Conservation (phyloP, 176 grass and related monocot species). For the Coix lacrymajobi region DNA sequence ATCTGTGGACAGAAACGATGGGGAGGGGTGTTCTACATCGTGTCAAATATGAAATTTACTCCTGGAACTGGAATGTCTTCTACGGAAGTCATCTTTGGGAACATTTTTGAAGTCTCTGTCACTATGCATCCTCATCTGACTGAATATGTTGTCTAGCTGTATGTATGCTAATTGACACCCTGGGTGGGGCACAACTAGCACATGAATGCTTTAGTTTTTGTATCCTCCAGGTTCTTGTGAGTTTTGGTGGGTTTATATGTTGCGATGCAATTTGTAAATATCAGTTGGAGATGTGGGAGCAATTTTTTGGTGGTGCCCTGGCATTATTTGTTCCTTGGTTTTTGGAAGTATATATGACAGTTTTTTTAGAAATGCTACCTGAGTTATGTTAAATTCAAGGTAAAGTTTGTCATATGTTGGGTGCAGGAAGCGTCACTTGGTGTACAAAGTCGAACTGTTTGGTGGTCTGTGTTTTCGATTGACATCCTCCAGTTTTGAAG, state of each 20-base stretch:
- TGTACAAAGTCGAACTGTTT: neutral
- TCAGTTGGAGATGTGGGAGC: neutral
- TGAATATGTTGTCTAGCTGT: no score
- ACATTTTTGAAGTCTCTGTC: no score
- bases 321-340: neutral
- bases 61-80: no score
- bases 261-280: constrained; percentile 38
- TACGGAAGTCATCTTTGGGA: no score
- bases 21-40: no score
- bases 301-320: neutral
- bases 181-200: neutral
- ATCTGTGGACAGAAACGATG: no score
- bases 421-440: neutral
- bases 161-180: no score
- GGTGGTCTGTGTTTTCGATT: neutral
- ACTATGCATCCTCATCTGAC: no score
- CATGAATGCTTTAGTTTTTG: neutral
- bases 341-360: neutral
- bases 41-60: no score
- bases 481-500: neutral
- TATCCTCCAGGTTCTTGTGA: neutral
- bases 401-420: neutral
- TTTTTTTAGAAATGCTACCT: neutral
- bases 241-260: constrained; percentile 1
- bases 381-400: neutral